A percentile compares a stretch with the other conserved stretches of the same genome.
phyloP scores from a whole-genome alignment of 1,284 basidiomycete genomes.

The Cutaneotrichosporon daszewskae region DNA sequence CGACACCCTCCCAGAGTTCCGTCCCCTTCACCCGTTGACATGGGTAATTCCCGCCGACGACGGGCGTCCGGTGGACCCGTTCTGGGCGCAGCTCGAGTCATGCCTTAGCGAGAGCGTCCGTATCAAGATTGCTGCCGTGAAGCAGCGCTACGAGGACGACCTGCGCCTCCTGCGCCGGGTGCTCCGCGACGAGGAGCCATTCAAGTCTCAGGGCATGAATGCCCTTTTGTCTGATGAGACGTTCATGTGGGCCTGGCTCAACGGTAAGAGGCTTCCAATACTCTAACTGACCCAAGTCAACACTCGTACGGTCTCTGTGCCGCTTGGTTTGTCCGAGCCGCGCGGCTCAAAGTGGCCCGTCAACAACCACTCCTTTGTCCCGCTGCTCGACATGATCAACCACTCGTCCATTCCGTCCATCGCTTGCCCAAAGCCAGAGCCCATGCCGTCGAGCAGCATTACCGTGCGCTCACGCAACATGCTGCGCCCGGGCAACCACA shows the following conservation, averaged over 20 bases:
- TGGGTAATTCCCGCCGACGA: slow-evolving; percentile 55
- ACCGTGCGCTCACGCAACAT: slow-evolving; percentile 5
- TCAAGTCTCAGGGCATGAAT: slow-evolving; percentile 27
- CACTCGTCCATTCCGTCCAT: slow-evolving; percentile 51
- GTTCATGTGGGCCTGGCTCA: slow-evolving; percentile 81
- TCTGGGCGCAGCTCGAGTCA: slow-evolving; percentile 23
- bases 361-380: slow-evolving; percentile 74
- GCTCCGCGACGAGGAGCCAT: slow-evolving; percentile 43
- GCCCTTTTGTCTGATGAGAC: slow-evolving; percentile 41
- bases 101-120: slow-evolving; percentile 55
- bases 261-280: slow-evolving; percentile 52
- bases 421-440: slow-evolving; percentile 22
- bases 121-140: slow-evolving; percentile 52
- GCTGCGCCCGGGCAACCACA: slow-evolving; percentile 46
- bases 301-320: slow-evolving; percentile 74
- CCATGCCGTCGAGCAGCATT: slow-evolving; percentile 17
- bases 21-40: slow-evolving; percentile 63
- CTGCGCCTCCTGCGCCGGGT: slow-evolving; percentile 47
- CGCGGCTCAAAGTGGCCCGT: slow-evolving; percentile 24
- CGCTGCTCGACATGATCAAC: slow-evolving; percentile 79
- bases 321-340: slow-evolving; percentile 57
- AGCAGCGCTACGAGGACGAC: slow-evolving; percentile 58
- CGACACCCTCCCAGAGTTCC: slow-evolving; percentile 65
- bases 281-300: slow-evolving; percentile 58
- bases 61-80: slow-evolving; percentile 11